A percentile compares a stretch with the other conserved stretches of the same genome.
Evolutionary conservation across 768 basidiomycete genomes (phyloP).

Genomic region (Termitomyces sp.): DNA sequence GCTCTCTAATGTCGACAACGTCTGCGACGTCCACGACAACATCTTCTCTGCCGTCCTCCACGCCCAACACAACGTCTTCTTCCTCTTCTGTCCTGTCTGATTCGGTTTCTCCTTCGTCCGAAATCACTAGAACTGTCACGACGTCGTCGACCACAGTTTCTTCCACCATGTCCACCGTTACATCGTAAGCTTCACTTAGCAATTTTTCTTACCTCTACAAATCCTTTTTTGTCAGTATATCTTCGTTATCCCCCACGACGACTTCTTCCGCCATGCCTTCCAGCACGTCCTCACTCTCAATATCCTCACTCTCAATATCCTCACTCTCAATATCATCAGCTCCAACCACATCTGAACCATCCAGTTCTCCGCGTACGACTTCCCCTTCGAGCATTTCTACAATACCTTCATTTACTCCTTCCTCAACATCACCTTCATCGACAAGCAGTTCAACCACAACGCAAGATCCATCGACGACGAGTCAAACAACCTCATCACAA

Average conservation of each 20-base stretch:
- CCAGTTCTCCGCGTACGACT: constrained; percentile 10
- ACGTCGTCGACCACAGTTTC: background rate
- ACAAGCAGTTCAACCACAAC: constrained; percentile 9
- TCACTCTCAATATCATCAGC: constrained; percentile 17
- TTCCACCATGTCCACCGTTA: constrained; percentile 9
- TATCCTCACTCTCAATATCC: constrained; percentile 18
- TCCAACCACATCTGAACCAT: constrained; percentile 8
- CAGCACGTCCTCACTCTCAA: background rate
- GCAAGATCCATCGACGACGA: constrained; percentile 4
- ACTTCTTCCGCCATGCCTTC: constrained; percentile 8
- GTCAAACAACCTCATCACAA: constrained; percentile 9
- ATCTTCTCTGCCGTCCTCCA: constrained; percentile 8
- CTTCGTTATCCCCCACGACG: constrained; percentile 1
- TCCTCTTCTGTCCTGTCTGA: constrained; percentile 15
- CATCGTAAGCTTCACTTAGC: constrained; percentile 3
- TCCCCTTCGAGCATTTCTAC: constrained; percentile 19
- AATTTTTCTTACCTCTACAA: background rate
- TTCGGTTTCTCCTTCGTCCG: constrained; percentile 11
- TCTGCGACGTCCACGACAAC: constrained; percentile 8
- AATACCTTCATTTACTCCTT: constrained; percentile 15
- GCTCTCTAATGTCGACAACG: constrained; percentile 11
- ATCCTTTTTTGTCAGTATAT: background rate
- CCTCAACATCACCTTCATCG: constrained; percentile 16
- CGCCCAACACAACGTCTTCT: constrained; percentile 14
- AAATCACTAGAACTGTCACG: constrained; percentile 5